Base-by-base conservation (phyloP, 495 filamentous ascomycete genomes). In the Penicillium angulare region DNA sequence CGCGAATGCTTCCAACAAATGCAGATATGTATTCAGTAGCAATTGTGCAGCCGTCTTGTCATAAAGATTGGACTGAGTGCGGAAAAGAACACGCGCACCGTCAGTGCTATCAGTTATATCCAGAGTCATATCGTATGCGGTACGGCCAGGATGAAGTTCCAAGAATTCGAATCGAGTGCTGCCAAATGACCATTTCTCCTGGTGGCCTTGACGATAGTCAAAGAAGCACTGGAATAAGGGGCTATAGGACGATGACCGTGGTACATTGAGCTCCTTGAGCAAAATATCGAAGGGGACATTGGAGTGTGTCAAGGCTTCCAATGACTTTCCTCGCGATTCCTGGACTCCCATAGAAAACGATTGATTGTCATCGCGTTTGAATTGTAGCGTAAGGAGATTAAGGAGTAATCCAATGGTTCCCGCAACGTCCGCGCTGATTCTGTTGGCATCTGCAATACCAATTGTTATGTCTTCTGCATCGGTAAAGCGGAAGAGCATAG, bases 361-460 rank as follows among this genome's bases (percentile, higher is more conserved):
- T 10, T 29, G 26, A 5, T 29, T 5, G 10, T 5, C 26, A 10
- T 10, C 10, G 26, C 5, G 26, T 5, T 29, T 5, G 59, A 3
- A 82, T 50, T 13, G 67, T 0, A 81, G 26, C 0, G 79, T 60
- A 0, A 82, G 57, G 9, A 82, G 48, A 53, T 83, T 82, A 3
- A 79, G 39, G 65, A 76, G 51, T 40, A 66, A 46, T 26, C 80
- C 72, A n/a, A 81, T 55, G 15, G 31, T 71, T 0, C 50, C 38
- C 16, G 51, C 27, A 10, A 62, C 13, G 5, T 55, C 50, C 13
- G 10, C 6, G 33, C 66, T 43, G 3, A 24, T 48, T 7, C 73
- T 55, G 50, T 67, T 66, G 18, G 65, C 72, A 52, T 74, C 70
- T 0, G 67, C 69, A 12, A 78, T 59, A 13, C 74, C 73, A 39